phyloP scores from a whole-genome alignment of 129 eudicot genomes.

The Daucus carota region DNA sequence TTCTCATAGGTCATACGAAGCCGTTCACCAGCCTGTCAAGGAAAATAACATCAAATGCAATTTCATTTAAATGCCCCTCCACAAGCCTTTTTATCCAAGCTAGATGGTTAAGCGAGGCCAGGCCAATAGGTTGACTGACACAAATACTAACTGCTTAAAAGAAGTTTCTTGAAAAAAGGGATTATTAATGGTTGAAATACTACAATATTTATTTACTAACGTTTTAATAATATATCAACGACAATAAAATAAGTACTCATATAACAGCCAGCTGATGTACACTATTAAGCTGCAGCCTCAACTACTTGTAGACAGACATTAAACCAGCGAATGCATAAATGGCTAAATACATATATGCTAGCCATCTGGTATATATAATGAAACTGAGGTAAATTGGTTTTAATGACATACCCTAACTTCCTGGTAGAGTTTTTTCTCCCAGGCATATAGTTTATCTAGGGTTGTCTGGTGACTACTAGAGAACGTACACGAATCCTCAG shows the following conservation, averaged over 20 bases:
- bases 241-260: background rate
- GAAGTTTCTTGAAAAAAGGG: background rate
- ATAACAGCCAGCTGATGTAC: background rate
- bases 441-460: slow-evolving; percentile 62
- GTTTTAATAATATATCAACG: background rate
- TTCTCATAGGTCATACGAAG: slow-evolving; percentile 83
- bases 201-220: background rate
- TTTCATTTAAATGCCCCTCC: background rate
- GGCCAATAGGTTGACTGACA: background rate
- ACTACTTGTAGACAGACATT: background rate
- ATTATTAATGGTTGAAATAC: background rate
- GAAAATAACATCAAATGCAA: slow-evolving; percentile 12
- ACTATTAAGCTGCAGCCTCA: background rate
- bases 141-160: background rate
- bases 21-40: slow-evolving; percentile 74
- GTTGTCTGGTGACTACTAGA: slow-evolving; percentile 88
- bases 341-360: background rate
- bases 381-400: background rate
- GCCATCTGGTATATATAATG: no score
- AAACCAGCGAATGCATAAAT: background rate
- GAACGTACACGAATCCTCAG: slow-evolving; percentile 57
- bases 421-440: slow-evolving; percentile 96
- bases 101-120: background rate
- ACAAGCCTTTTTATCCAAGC: background rate
- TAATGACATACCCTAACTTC: slow-evolving; percentile 79